Base-by-base conservation (phyloP, 2,329 filamentous ascomycete species). In the Clonostachys rosea region DNA sequence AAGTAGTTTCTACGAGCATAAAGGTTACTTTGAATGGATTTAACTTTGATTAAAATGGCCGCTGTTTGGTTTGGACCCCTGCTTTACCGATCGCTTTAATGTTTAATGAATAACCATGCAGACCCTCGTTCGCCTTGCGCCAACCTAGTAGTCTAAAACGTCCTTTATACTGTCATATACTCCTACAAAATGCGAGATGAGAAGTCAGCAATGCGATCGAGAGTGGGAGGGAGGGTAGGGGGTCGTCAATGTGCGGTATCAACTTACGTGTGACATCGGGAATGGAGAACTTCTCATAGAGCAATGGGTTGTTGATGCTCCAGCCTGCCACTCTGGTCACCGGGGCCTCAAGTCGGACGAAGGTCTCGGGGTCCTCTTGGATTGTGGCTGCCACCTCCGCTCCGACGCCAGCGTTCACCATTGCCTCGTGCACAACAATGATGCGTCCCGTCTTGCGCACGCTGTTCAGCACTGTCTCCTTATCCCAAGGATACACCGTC, bases 401-500 rank as follows among this genome's bases (percentile, higher is more conserved):
- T 3, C 91, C 91, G 14, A 96, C 81, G 13, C 91, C 91, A 7
- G 87, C 87, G 58, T 95, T 96, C 53, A 91, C 78, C 87, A 94
- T 95, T 48, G 89, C 85, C 68, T 96, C 91, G 61, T 96, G 91
- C 7, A 96, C 91, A 2, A 96, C 86, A 47, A 96, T 79, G 37
- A 87, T 90, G 50, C 89, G 72, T 0, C 91, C 91, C 1, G 91
- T 96, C 73, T 94, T 95, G 56, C 79, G 81, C 13, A 95, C 91
- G 53, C 91, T 96, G 46, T 85, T 73, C 50, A 95, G 74, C 2
- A 96, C 79, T 0, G 87, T 87, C 61, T 86, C 76, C 58, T 89
- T 82, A 63, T 96, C 91, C 91, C 91, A 96, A 0, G 91, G 91
- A 59, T 95, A 96, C 45, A 96, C 76, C 0, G 91, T 95, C 48